Percentiles rank a stretch among this genome's conserved stretches.
Conservation (phyloP, 352 stramenopile genomes). For the Phytopythium oedochilum region DNA sequence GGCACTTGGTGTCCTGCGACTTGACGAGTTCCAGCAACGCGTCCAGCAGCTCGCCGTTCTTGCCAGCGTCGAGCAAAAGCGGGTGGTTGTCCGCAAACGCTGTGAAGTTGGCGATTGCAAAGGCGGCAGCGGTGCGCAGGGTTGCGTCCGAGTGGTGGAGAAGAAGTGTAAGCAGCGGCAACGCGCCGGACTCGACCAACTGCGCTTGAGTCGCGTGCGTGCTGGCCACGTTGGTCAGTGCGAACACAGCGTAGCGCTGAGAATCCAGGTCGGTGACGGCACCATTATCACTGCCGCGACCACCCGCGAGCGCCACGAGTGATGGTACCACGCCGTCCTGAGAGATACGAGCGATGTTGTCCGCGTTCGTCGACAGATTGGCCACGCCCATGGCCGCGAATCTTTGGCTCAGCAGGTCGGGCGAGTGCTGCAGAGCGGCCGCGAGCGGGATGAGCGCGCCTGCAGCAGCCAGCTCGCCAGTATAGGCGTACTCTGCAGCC, state of each 20-base stretch:
- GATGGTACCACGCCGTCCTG: conserved; percentile 87
- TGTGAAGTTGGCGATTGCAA: conserved; percentile 93
- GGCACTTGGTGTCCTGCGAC: conserved; percentile 73
- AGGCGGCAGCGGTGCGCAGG: conserved; percentile 87
- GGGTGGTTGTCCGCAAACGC: conserved; percentile 90
- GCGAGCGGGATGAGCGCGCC: conserved; percentile 88
- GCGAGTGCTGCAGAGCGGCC: conserved; percentile 77
- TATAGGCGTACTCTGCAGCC: conserved; percentile 93
- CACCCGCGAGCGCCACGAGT: conserved; percentile 81
- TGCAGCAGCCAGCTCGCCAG: conserved; percentile 87
- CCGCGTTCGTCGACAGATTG: conserved; percentile 92
- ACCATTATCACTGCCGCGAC: conserved; percentile 9
- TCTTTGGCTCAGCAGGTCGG: conserved; percentile 90
- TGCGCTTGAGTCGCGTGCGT: conserved; percentile 79
- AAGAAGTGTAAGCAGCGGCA: conserved; percentile 68
- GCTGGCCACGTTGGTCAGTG: conserved; percentile 92
- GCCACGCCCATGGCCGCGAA: conserved; percentile 95
- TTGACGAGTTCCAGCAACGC: conserved; percentile 47
- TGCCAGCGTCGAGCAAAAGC: conserved; percentile 58
- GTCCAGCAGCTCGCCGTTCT: conserved; percentile 28
- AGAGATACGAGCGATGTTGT: conserved; percentile 88
- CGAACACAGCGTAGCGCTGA: conserved; percentile 91
- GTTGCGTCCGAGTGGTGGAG: conserved; percentile 79
- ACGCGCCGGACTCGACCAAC: conserved; percentile 66
- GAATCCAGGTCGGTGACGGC: conserved; percentile 73